These are phyloP conservation scores for Dipteronia sinensis DNA, from an alignment of 345 rosid species.

Conservation along the genomic window DNA sequence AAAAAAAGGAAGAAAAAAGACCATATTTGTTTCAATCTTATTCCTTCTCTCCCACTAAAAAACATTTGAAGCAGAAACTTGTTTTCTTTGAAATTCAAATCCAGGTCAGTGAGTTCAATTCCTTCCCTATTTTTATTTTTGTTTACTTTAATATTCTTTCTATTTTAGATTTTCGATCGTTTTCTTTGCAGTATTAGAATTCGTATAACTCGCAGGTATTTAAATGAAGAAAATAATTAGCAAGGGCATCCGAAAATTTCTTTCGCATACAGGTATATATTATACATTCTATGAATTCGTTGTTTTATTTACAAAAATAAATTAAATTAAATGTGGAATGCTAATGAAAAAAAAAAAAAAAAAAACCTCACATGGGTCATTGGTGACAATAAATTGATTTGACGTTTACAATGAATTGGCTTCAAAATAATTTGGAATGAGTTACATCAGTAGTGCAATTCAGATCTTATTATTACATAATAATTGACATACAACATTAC, in stretches of 20 bases:
- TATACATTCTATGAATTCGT: neutral
- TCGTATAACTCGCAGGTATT: neutral
- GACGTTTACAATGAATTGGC: neutral
- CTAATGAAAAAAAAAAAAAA: too few relatives aligned
- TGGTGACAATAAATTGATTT: neutral
- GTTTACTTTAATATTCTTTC: neutral
- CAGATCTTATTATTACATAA: neutral
- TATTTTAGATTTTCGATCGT: neutral
- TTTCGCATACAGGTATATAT: constrained; percentile 26
- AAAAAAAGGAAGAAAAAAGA: too few relatives aligned
- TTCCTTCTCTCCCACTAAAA: neutral
- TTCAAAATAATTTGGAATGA: neutral
- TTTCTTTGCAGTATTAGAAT: neutral
- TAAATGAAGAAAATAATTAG: constrained; percentile 33
- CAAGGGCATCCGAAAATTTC: constrained; percentile 27
- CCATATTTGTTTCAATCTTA: neutral
- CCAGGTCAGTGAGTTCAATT: constrained; percentile 8
- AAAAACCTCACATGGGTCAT: too few relatives aligned
- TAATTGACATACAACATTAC: neutral
- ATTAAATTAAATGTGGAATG: too few relatives aligned
- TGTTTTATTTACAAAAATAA: neutral
- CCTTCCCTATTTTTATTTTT: neutral
- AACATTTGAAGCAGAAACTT: neutral
- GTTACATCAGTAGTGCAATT: too few relatives aligned
- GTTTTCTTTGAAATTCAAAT: neutral